A percentile compares a stretch with the other conserved stretches of the same genome.
These are phyloP conservation scores for Coemansia sp. DNA, from an alignment of 192 early-diverging fungal genomes.

Conservation along the genomic window DNA sequence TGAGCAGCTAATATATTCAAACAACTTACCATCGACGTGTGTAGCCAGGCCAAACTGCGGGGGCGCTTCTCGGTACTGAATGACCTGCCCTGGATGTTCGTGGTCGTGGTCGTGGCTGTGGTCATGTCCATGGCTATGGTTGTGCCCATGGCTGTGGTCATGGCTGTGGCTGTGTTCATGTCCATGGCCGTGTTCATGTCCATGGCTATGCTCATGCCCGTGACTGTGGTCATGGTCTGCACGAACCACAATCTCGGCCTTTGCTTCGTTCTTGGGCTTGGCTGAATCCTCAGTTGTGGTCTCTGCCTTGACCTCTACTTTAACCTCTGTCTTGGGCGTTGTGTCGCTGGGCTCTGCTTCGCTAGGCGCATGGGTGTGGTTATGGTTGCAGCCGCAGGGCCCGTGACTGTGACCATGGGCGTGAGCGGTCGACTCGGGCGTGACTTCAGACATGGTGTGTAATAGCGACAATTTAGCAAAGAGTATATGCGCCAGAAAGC, in stretches of 20 bases:
- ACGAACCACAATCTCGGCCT: no score
- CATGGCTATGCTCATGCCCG: not conserved
- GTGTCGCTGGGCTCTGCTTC: no score
- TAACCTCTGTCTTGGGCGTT: no score
- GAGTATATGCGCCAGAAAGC: not conserved
- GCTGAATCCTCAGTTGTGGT: not conserved
- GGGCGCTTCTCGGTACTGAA: slow-evolving; percentile 45
- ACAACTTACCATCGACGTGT: slow-evolving; percentile 49
- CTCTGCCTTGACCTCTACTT: not conserved
- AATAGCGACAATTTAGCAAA: not conserved
- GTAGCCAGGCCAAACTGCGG: slow-evolving; percentile 53
- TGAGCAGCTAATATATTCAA: not conserved
- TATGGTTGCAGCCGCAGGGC: slow-evolving; percentile 9
- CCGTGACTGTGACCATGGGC: slow-evolving; percentile 5
- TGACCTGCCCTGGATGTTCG: slow-evolving; percentile 37
- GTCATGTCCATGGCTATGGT: not conserved
- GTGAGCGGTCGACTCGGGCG: not conserved
- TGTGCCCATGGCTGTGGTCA: slow-evolving; percentile 1
- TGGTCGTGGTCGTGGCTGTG: no score
- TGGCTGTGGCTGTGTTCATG: no score
- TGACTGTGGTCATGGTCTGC: slow-evolving; percentile 8
- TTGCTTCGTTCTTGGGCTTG: not conserved
- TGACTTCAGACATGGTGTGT: not conserved
- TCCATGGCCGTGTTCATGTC: no score
- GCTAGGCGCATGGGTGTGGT: slow-evolving; percentile 10